Evolutionary conservation across 2,329 filamentous ascomycete species (phyloP).

Genomic region (Hypoxylon sp.): DNA sequence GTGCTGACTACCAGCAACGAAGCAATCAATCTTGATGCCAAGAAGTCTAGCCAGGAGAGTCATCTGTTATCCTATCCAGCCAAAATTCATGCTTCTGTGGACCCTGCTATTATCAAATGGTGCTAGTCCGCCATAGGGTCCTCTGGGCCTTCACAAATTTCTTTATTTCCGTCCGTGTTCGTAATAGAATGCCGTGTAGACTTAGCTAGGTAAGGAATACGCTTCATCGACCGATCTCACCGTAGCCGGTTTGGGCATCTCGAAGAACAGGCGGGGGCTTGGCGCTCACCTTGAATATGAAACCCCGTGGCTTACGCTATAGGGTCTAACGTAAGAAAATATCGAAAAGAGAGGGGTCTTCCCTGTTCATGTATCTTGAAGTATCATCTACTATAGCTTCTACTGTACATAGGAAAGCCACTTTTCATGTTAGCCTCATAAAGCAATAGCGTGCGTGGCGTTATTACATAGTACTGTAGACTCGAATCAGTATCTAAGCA

Average conservation of each 20-base stretch:
- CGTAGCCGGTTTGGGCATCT: background rate
- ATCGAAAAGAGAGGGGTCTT: slow-evolving; percentile 10
- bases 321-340: slow-evolving; percentile 1
- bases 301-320: slow-evolving; percentile 17
- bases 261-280: slow-evolving; percentile 21
- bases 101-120: slow-evolving; percentile 28
- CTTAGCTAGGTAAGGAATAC: slow-evolving; percentile 1
- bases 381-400: slow-evolving; percentile 21
- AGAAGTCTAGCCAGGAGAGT: slow-evolving; percentile 33
- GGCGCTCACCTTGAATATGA: slow-evolving; percentile 15
- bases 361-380: slow-evolving; percentile 24
- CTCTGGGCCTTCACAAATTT: slow-evolving; percentile 19
- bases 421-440: slow-evolving; percentile 37
- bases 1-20: slow-evolving; percentile 26
- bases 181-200: slow-evolving; percentile 9
- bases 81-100: slow-evolving; percentile 35
- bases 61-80: slow-evolving; percentile 28
- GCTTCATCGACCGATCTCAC: slow-evolving; percentile 15
- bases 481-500: slow-evolving; percentile 15
- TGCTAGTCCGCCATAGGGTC: slow-evolving; percentile 17
- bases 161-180: slow-evolving; percentile 6
- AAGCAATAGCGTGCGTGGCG: slow-evolving; percentile 30
- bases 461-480: slow-evolving; percentile 9
- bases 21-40: slow-evolving; percentile 43
- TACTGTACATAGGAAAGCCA: slow-evolving; percentile 2